A percentile compares a stretch with the other conserved stretches of the same genome.
phyloP scores from a whole-genome alignment of 2,329 filamentous ascomycete species.

The Botrytis byssoidea region DNA sequence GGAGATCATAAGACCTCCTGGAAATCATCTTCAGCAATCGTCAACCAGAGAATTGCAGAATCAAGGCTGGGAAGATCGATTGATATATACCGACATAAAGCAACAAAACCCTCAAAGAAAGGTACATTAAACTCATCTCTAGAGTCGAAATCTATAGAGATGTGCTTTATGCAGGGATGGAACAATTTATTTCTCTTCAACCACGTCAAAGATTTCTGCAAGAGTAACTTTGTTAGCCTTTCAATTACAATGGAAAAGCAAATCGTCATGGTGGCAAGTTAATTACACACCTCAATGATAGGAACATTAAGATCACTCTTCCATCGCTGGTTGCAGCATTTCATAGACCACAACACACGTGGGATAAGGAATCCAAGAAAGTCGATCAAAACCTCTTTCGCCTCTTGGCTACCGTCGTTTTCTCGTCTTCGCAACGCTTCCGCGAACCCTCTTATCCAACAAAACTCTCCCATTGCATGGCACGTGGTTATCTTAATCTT shows the following conservation, averaged over 20 bases:
- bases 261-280: too few relatives aligned
- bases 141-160: neutral
- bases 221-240: neutral
- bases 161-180: neutral
- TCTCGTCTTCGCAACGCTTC: neutral
- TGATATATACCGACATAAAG: neutral
- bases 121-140: neutral
- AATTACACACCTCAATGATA: neutral
- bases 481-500: accelerated
- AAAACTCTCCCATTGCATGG: neutral
- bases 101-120: neutral
- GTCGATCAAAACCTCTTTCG: neutral
- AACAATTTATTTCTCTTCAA: neutral
- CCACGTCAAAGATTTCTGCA: constrained; percentile 5
- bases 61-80: neutral
- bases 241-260: too few relatives aligned
- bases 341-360: neutral
- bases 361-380: neutral
- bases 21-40: neutral
- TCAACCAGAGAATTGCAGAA: neutral
- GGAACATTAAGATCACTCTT: neutral
- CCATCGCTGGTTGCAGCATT: neutral
- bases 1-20: neutral
- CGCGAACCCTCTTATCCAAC: neutral
- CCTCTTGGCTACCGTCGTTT: neutral